Base-by-base conservation (phyloP, 805 yeast species). In the Starmerella asiatica region DNA sequence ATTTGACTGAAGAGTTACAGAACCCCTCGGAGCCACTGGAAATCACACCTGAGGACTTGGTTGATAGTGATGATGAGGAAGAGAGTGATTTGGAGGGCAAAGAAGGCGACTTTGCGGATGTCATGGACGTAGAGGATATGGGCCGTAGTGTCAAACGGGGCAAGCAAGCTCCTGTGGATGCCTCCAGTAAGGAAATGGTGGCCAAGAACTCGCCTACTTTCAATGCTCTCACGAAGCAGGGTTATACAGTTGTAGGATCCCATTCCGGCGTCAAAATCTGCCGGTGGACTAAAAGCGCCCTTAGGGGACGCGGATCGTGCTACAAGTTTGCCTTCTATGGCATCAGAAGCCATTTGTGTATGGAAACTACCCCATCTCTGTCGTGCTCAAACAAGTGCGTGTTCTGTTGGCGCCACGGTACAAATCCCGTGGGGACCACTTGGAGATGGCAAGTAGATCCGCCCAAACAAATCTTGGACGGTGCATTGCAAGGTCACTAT, bases 361-460 rank as follows among this genome's bases (percentile, higher is more conserved):
- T 85, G 96, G 96, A 85, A 57, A 75, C 95, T 2, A 85, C 96
- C 0, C 96, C 96, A 1, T 79, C 93, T 1, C 65, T 85, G 43
- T 88, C 94, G 6, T 85, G 96, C 59, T 83, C 95, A 4, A 85
- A 85, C 56, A 85, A 85, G 58, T 85, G 96, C 69, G 95, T 86
- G 4, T 85, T 85, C 56, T 85, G 96, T 62, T 85, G 96, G 96
- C 72, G 96, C 57, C 96, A 85, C 59, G 96, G 96, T 36, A 85
- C 95, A 2, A 86, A 85, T 55, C 96, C 96, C 0, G 95, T 86
- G 2, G 94, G 94, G 15, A 85, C 93, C 21, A 78, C 79, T 44
- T 85, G 96, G 96, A 67, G 95, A 53, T 85, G 96, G 96, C 88
- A 84, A 53, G 81, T 84, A 12, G 95, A 85, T 58, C 76, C 79